Evolutionary conservation across 345 rosid species (phyloP).

Genomic region (Erucastrum elatum): DNA sequence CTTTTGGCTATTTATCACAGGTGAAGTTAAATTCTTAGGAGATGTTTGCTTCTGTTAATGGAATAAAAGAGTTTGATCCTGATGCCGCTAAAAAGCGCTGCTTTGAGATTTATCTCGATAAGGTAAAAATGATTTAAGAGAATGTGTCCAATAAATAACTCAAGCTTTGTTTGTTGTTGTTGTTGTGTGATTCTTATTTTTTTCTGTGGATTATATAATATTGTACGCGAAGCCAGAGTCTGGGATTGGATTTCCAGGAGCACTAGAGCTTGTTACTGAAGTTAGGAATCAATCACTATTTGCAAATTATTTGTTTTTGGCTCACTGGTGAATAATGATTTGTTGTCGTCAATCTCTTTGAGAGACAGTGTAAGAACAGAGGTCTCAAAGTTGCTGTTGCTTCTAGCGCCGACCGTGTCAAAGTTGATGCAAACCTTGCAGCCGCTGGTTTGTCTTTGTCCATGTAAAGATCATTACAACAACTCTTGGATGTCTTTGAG

Average conservation of each 20-base stretch:
- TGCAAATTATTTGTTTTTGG: not conserved
- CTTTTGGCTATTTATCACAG: slow-evolving; percentile 40
- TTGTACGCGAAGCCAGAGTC: slow-evolving; percentile 90
- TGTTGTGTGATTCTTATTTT: not conserved
- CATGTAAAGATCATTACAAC: slow-evolving; percentile 49
- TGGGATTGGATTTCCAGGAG: slow-evolving; percentile 94
- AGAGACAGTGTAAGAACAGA: slow-evolving; percentile 70
- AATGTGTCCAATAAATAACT: not conserved
- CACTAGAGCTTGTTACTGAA: slow-evolving; percentile 84
- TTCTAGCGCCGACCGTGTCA: slow-evolving; percentile 93
- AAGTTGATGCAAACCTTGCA: slow-evolving; percentile 91
- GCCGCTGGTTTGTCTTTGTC: slow-evolving; percentile 79
- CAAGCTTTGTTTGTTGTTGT: not conserved
- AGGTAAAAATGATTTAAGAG: slow-evolving; percentile 45
- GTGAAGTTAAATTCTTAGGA: slow-evolving; percentile 88
- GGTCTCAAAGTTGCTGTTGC: slow-evolving; percentile 97
- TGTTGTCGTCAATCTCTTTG: not conserved
- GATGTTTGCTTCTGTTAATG: slow-evolving; percentile 89
- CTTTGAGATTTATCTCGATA: slow-evolving; percentile 85
- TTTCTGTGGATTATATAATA: slow-evolving; percentile 19
- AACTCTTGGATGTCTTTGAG: not conserved
- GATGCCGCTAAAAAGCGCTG: slow-evolving; percentile 77
- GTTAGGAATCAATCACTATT: slow-evolving; percentile 34
- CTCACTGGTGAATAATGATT: not conserved
- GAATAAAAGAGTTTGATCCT: slow-evolving; percentile 62